Evolutionary conservation across 768 basidiomycete species (phyloP), one percentile per base, ranked within the genome.

Genomic region (Russula emetica): DNA sequence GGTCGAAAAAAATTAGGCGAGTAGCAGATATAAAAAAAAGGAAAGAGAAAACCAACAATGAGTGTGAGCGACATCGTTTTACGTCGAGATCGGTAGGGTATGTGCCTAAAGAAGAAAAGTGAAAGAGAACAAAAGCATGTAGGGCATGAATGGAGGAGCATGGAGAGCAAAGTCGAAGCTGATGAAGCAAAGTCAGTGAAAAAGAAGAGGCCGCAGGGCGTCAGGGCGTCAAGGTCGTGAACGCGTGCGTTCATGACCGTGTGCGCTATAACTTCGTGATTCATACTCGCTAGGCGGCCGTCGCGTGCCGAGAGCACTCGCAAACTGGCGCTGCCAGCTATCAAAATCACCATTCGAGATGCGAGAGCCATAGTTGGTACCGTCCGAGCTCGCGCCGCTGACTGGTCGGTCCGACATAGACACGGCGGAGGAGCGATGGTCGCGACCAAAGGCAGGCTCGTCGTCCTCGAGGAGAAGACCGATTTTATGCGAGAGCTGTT

Each of bases 401-500:
- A 80, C 78, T 49, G 85, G 84, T 36, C 83, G 83, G 62, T 78
- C 80, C 5, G 77, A 77, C 49, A 81, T 74, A 24, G 77, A 78
- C 52, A 82, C 75, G 40, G 81, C 82, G 10, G 88, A 90, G 65
- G 86, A 76, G 28, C 86, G 87, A 34, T 76, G 74, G 22, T 80
- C 81, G 54, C 79, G 78, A 34, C 85, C 85, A 70, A 87, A 92
- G 3, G 82, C 78, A 24, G 88, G 83, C 69, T 90, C 88, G 70
- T 93, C 91, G 50, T 90, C 92, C 70, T 94, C 92, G 58, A 96
- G 82, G 18, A 96, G 80, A 53, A 95, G 81, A 61, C 86, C 89
- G 69, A 96, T 93, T 80, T 93, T 94, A 73, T 92, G 91, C n/a
- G 88, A 87, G 50, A 94, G 82, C 69, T 93, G 86, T 71, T 91